Evolutionary conservation across 257 asterid genomes (phyloP), one percentile per base, ranked within the genome.

Genomic region (Misopates orontium): DNA sequence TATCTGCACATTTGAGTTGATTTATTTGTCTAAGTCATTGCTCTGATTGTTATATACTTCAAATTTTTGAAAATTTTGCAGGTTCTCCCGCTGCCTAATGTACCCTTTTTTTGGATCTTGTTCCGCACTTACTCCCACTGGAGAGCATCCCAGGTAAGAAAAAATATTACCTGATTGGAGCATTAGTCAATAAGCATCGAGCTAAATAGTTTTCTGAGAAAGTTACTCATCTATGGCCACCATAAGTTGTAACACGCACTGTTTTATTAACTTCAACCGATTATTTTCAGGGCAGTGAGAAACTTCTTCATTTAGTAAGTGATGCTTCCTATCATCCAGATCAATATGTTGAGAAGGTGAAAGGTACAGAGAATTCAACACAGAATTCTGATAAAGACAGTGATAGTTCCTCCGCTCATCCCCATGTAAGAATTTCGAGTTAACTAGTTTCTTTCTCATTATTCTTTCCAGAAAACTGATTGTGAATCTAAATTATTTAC

Each of bases 71-170:
- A 49, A 58, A 54, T 76, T 45, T 6, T 50, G 63, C 82, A 93
- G 99, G 85, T 90, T 74, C 96, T 90, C 73, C 99, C 99, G 17
- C 83, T 94, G 86, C 99, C 99, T 71, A 94, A 94, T 75, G 79
- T 94, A 57, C 93, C 95, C 25, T 94, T 94, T 91, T 94, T 90
- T 76, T 94, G 99, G 99, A 58, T 85, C 79, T 81, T 86, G 68
- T 94, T 86, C 80, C 97, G 99, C 9, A 72, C 99, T 31, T 94
- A 94, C 78, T 94, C 97, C 59, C 97, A 94, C 80, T 94, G 97
- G 95, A 88, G 96, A 85, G 97, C 99, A 71, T 87, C 95, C 60
- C 95, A 88, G 96, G 99, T 88, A 53, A 70, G 77, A 14, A 4
- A 47, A 70, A 22, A 18, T 36, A 32, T 69, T 24, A 39, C 57